A percentile compares a stretch with the other conserved stretches of the same genome.
Conservation (phyloP, 1,284 basidiomycete genomes). For the Xerocomus cyaneibrunnescens region DNA sequence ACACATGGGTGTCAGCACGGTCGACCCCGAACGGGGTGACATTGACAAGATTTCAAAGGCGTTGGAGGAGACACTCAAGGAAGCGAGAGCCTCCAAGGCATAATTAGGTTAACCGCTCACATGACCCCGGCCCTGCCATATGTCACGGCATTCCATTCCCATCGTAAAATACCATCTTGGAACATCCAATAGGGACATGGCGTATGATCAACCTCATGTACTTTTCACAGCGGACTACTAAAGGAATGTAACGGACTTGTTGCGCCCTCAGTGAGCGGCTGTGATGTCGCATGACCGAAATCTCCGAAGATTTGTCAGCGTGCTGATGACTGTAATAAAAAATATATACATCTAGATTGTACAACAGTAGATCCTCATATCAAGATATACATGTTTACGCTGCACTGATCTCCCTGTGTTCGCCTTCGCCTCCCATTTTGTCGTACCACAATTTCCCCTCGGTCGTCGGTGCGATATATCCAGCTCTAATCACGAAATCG, state of each 20-base stretch:
- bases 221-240: neutral
- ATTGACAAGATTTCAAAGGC: slow-evolving; percentile 72
- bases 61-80: slow-evolving; percentile 60
- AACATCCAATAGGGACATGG: too few relatives aligned
- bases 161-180: neutral
- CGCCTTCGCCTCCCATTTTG: slow-evolving; percentile 70
- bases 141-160: too few relatives aligned
- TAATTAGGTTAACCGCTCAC: neutral
- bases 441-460: slow-evolving; percentile 85
- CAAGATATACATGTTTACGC: neutral
- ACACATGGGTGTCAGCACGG: slow-evolving; percentile 89
- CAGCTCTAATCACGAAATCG: slow-evolving; percentile 90
- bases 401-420: slow-evolving; percentile 34
- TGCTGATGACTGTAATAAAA: too few relatives aligned
- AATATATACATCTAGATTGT: neutral
- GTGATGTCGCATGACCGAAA: too few relatives aligned
- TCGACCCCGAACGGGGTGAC: slow-evolving; percentile 70
- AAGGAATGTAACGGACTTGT: too few relatives aligned
- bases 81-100: slow-evolving; percentile 41
- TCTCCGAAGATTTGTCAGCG: neutral
- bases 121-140: too few relatives aligned
- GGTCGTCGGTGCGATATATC: slow-evolving; percentile 80
- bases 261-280: too few relatives aligned
- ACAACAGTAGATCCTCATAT: neutral
- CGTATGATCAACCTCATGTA: too few relatives aligned